Evolutionary conservation across 495 filamentous ascomycete species (phyloP).

Genomic region (Penicillium desertorum): DNA sequence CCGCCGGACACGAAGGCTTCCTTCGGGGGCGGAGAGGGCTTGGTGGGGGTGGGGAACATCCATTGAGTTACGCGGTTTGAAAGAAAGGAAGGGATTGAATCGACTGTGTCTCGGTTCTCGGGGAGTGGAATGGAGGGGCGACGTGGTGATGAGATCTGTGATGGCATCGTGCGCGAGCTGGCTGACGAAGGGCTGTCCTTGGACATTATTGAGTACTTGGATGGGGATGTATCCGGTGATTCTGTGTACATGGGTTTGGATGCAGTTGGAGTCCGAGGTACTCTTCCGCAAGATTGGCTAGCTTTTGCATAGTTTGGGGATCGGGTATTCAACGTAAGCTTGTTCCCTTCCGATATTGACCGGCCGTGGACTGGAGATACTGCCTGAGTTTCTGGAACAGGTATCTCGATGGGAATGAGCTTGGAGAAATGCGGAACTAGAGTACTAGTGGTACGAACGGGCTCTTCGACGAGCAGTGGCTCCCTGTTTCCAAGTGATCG

Average conservation of each 20-base stretch:
- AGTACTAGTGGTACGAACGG: slow-evolving; percentile 25
- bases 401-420: slow-evolving; percentile 20
- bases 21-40: slow-evolving; percentile 6
- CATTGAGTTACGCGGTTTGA: slow-evolving; percentile 39
- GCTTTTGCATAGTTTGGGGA: slow-evolving; percentile 1
- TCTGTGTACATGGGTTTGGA: not conserved
- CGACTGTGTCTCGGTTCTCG: slow-evolving; percentile 23
- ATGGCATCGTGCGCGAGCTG: slow-evolving; percentile 27
- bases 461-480: slow-evolving; percentile 22
- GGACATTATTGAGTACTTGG: slow-evolving; percentile 7
- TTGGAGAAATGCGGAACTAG: slow-evolving; percentile 47
- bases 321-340: slow-evolving; percentile 8
- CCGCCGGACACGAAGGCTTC: slow-evolving; percentile 24
- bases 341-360: slow-evolving; percentile 20
- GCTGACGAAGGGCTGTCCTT: slow-evolving; percentile 18
- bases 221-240: slow-evolving; percentile 2
- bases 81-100: slow-evolving; percentile 19
- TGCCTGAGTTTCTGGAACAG: slow-evolving; percentile 13
- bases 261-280: slow-evolving; percentile 13
- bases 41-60: slow-evolving; percentile 27
- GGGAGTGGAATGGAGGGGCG: slow-evolving; percentile 23
- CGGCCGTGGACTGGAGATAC: slow-evolving; percentile 15
- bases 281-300: not conserved
- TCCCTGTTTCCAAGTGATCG: slow-evolving; percentile 36
- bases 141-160: slow-evolving; percentile 21